A percentile compares a stretch with the other conserved stretches of the same genome.
Conservation (phyloP, 208 protist species). For the Kentomonas sorsogonicus region DNA sequence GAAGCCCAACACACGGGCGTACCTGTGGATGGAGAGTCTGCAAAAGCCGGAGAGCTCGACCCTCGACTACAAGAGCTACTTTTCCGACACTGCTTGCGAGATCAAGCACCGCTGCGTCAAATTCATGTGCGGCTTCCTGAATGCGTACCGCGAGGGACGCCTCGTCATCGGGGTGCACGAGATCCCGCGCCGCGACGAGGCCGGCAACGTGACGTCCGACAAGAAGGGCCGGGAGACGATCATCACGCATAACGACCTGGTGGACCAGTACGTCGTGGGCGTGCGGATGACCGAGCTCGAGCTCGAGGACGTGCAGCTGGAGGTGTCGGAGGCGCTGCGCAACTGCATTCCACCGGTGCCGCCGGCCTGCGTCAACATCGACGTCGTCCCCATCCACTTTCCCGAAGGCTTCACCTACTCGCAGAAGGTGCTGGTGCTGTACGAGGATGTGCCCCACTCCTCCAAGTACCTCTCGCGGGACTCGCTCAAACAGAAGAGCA, state of each 20-base stretch:
- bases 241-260: slow-evolving; percentile 45
- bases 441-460: too few species aligned
- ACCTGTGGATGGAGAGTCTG: slow-evolving; percentile 46
- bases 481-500: slow-evolving; percentile 56
- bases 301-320: slow-evolving; percentile 37
- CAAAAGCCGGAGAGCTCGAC: slow-evolving; percentile 53
- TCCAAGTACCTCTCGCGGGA: slow-evolving; percentile 20
- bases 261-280: slow-evolving; percentile 63
- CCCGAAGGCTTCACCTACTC: slow-evolving; percentile 33
- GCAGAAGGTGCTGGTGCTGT: slow-evolving; percentile 39
- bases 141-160: slow-evolving; percentile 53
- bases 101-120: slow-evolving; percentile 56
- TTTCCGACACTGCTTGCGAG: slow-evolving; percentile 45
- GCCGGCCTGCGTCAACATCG: slow-evolving; percentile 30
- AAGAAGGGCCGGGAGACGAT: slow-evolving; percentile 40
- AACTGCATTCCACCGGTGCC: slow-evolving; percentile 60
- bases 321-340: slow-evolving; percentile 44
- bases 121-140: slow-evolving; percentile 73
- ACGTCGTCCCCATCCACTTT: slow-evolving; percentile 46
- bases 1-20: slow-evolving; percentile 8
- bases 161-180: slow-evolving; percentile 64
- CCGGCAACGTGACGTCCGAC: slow-evolving; percentile 20
- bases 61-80: slow-evolving; percentile 75
- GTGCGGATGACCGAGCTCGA: slow-evolving; percentile 31
- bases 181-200: slow-evolving; percentile 28